These are phyloP conservation scores for Candida lessepsii DNA, from an alignment of 805 yeast genomes.

Conservation along the genomic window DNA sequence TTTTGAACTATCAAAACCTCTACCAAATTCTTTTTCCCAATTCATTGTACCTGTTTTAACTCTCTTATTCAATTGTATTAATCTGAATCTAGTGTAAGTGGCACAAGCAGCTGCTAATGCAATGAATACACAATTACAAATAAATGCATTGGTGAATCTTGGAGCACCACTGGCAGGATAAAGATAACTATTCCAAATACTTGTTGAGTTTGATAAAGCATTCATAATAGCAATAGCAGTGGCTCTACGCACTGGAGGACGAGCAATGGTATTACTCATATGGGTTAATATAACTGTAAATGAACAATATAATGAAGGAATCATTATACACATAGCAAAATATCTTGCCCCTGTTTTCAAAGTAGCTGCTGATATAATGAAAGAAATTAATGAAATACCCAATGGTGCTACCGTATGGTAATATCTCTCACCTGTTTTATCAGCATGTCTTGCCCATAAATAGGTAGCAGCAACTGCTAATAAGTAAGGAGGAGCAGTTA, in stretches of 20 bases:
- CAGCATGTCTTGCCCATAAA: constrained; percentile 56
- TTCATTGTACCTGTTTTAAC: constrained; percentile 47
- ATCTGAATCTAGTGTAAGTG: constrained; percentile 36
- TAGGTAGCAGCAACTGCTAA: constrained; percentile 51
- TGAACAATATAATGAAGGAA: constrained; percentile 54
- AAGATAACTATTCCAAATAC: constrained; percentile 55
- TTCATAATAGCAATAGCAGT: constrained; percentile 57
- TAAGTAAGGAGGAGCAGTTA: constrained; percentile 60
- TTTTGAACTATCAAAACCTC: constrained; percentile 41
- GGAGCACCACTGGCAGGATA: constrained; percentile 48
- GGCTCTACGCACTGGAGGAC: constrained; percentile 61
- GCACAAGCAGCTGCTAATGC: constrained; percentile 41
- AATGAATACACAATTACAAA: constrained; percentile 49
- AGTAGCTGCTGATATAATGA: constrained; percentile 49
- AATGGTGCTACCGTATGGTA: constrained; percentile 48
- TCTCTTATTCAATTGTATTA: constrained; percentile 38
- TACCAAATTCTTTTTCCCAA: constrained; percentile 50
- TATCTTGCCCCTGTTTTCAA: constrained; percentile 56
- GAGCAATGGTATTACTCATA: constrained; percentile 54
- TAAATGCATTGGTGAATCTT: constrained; percentile 45
- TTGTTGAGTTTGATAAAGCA: constrained; percentile 54
- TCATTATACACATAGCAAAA: constrained; percentile 59
- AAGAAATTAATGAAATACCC: constrained; percentile 41
- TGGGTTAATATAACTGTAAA: constrained; percentile 53
- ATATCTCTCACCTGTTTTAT: constrained; percentile 53